phyloP scores from a whole-genome alignment of 129 eudicot species.

The Pseudognaphalium luteoalbum region DNA sequence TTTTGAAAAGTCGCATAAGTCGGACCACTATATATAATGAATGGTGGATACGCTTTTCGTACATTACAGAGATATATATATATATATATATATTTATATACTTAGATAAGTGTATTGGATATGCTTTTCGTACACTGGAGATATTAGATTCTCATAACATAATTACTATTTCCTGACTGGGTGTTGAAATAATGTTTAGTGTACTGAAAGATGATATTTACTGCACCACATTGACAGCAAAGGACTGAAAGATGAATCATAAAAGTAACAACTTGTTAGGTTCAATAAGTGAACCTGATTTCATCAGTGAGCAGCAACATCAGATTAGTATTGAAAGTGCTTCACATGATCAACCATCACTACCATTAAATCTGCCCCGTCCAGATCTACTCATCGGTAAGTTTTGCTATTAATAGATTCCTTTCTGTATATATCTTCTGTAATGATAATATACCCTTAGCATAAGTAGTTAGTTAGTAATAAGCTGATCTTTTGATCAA shows the following conservation, averaged over 20 bases:
- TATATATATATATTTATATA: no score
- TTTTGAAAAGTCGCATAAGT: no score
- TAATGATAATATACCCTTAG: background rate
- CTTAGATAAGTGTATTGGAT: background rate
- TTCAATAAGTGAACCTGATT: background rate
- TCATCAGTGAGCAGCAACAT: background rate
- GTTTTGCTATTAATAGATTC: background rate
- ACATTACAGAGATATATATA: no score
- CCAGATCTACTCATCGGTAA: conserved; percentile 24
- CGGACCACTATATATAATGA: background rate
- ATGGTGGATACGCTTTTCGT: background rate
- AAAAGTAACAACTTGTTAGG: background rate
- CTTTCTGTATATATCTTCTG: background rate
- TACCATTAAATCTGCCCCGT: conserved; percentile 19
- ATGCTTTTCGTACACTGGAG: background rate
- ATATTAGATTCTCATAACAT: background rate
- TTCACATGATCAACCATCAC: conserved; percentile 10
- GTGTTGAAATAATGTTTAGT: background rate
- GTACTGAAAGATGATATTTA: background rate
- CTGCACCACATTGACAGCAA: background rate
- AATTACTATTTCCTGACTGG: background rate
- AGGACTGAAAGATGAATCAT: background rate
- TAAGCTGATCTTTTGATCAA: background rate
- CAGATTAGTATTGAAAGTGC: background rate
- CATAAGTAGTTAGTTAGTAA: background rate